Evolutionary conservation across 1,284 basidiomycete genomes (phyloP), one percentile per base, ranked within the genome.

Genomic region (Cutaneotrichosporon arboriforme): DNA sequence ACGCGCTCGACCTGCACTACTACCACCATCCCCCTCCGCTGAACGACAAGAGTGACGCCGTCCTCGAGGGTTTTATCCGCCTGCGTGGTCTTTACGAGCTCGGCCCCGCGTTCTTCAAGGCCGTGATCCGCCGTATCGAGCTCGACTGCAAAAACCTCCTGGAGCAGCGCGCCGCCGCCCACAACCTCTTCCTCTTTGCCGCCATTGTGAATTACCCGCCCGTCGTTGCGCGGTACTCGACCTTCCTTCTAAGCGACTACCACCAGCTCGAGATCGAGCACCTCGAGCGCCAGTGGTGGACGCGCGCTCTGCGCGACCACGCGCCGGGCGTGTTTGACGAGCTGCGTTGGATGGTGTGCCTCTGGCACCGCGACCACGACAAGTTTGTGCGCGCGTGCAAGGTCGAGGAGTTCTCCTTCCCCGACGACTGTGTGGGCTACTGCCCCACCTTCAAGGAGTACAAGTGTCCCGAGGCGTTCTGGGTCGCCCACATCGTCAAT

Each of bases 81-180:
- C n/a, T 45, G 3, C 33, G 17, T 4, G 33, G 20, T 10, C 18
- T 45, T 5, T 12, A 34, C 20, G 43, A 45, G 17, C 33, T 45
- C 43, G 31, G 17, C 17, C 31, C 14, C 13, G 21, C 17, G 20
- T 45, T 45, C 33, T 45, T 45, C 20, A 31, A 45, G 43, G 43
- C 43, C 18, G 43, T 45, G n/a, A 45, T 45, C 26, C 43, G 43
- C 9, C 43, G 43, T 18, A 17, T 45, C 33, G 33, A 45, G 18
- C 43, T 45, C 33, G 33, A 45, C n/a, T 18, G 34, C 20, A 18
- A 33, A n/a, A 45, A 35, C 26, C 26, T 31, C 26, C 7, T 31
- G 7, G 26, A 31, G 26, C 26, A 31, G 26, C 26, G 26, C 26
- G 26, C 26, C 7, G 26, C 10, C 31, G 31, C 31, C 17, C 43